Evolutionary conservation across 805 yeast genomes (phyloP).

Genomic region (Wickerhamiella sergipiensis): DNA sequence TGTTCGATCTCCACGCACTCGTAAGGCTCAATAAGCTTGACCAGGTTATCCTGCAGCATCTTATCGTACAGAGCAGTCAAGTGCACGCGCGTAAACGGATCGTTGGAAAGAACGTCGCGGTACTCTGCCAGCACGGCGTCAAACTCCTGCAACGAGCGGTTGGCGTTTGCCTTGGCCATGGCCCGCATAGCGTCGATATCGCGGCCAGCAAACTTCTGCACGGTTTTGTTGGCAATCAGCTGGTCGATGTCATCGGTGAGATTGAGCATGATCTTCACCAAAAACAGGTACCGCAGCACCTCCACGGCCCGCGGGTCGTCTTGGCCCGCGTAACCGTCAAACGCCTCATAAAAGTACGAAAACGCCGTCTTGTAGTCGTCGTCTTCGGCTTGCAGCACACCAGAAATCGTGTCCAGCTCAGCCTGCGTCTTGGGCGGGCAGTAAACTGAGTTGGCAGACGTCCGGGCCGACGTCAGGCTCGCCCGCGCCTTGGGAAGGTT

Average conservation of each 20-base stretch:
- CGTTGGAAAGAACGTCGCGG: conserved; percentile 60
- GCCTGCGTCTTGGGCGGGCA: conserved; percentile 92
- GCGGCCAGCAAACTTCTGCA: conserved; percentile 59
- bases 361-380: conserved; percentile 92
- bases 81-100: conserved; percentile 80
- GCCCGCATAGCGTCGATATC: conserved; percentile 95
- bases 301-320: conserved; percentile 40
- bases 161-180: conserved; percentile 75
- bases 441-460: conserved; percentile 93
- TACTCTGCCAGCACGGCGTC: conserved; percentile 68
- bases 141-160: conserved; percentile 82
- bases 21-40: conserved; percentile 91
- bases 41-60: conserved; percentile 78
- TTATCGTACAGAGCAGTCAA: conserved; percentile 88
- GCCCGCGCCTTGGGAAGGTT: conserved; percentile 87
- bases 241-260: conserved; percentile 72
- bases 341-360: conserved; percentile 89
- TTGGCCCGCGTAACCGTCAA: conserved; percentile 73
- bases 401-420: conserved; percentile 87
- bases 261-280: conserved; percentile 87
- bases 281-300: conserved; percentile 81
- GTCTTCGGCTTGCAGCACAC: conserved; percentile 91
- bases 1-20: conserved; percentile 90
- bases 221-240: conserved; percentile 60
- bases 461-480: conserved; percentile 85